These are phyloP conservation scores for Rhizopogon roseolus DNA, from an alignment of 768 basidiomycete genomes.

Conservation along the genomic window DNA sequence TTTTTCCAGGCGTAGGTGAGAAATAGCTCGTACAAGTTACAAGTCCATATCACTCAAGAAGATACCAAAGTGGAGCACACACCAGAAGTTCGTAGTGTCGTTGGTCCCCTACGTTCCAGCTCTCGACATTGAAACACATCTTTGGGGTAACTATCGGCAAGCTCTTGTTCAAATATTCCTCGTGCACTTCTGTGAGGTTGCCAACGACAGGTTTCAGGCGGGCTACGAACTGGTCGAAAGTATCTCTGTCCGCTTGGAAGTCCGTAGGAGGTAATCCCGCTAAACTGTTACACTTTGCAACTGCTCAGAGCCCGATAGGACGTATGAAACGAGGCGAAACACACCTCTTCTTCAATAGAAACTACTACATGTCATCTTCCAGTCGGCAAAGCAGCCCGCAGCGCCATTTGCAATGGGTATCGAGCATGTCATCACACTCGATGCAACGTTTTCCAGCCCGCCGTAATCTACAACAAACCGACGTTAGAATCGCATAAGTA, in stretches of 20 bases:
- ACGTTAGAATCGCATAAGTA: neutral
- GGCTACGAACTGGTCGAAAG: constrained; percentile 31
- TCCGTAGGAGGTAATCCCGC: constrained; percentile 26
- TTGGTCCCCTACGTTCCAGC: constrained; percentile 19
- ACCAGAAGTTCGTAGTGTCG: constrained; percentile 19
- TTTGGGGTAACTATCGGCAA: constrained; percentile 17
- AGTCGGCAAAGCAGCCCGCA: constrained; percentile 48
- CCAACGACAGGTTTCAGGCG: constrained; percentile 45
- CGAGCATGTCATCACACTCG: constrained; percentile 48
- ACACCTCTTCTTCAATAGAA: constrained; percentile 43
- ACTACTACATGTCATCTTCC: constrained; percentile 48
- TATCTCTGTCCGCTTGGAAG: constrained; percentile 34
- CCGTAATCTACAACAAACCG: constrained; percentile 35
- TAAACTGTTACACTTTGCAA: neutral
- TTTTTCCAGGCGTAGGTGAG: too few species aligned
- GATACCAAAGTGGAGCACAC: constrained; percentile 6
- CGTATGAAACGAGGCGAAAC: constrained; percentile 2
- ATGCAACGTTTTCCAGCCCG: constrained; percentile 40
- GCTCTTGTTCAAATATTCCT: constrained; percentile 17
- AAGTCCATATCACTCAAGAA: neutral
- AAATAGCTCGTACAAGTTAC: neutral
- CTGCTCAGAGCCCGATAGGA: neutral
- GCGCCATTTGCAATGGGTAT: constrained; percentile 41
- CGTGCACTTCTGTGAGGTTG: constrained; percentile 39
- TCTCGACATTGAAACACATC: constrained; percentile 25